Base-by-base conservation (phyloP, 805 yeast species). In the Zygotorulaspora florentina region DNA sequence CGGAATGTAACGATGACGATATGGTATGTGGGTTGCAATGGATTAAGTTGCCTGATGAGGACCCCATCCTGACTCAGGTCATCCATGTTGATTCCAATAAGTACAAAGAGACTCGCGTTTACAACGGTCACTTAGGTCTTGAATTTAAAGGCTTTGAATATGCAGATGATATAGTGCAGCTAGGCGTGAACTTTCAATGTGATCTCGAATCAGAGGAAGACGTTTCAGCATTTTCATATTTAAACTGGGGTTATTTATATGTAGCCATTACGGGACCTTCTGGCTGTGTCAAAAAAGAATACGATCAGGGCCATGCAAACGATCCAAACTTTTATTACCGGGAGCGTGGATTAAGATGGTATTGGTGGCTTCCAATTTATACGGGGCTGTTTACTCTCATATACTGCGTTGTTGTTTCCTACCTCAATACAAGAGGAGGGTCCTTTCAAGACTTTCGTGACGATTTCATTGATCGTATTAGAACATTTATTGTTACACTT, bases 11-110 rank as follows among this genome's bases (percentile, higher is more conserved):
- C 0, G 68, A 69, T 39, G 81, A 83, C 51, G 79, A 90, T 1
- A 86, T 85, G 52, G 62, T 90, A 7, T 91, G 99, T 65, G 96
- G 95, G 2, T 58, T 85, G n/a, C 81, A 85, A 17, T 57, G 69
- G 8, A 73, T 86, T 4, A 61, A 67, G 11, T 51, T 81, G 15
- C 81, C 81, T n/a, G 75, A 74, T 15, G 53, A 64, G 44, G 70
- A 70, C 23, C 64, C 78, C 2, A 48, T 79, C 2, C 66, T 76
- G 23, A 70, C 89, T 0, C 85, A 85, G 62, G 73, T 87, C 13
- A 76, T 86, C 40, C 79, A 86, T 28, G 5, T n/a, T 4, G 20
- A 16, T 33, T 3, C 36, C 20, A 9, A 33, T 11, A 33, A 33
- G 12, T 33, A 33, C 16, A 9, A 13, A 11, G 8, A 33, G 7